Base-by-base conservation (phyloP, 306 rosid genomes). In the Clitoria ternatea region DNA sequence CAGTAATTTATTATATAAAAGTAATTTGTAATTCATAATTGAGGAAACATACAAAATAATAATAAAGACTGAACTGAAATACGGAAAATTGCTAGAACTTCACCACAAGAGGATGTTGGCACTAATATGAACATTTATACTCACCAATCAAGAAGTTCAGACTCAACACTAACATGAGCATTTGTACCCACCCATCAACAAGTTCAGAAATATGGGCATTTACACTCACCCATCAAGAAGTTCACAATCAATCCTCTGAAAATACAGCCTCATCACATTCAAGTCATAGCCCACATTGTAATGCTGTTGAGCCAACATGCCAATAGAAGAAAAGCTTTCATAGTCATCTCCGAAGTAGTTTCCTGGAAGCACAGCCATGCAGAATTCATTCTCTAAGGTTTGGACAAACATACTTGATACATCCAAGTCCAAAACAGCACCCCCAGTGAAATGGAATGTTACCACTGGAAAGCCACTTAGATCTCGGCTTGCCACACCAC, bases 351-450 rank as follows among this genome's bases (percentile, higher is more conserved):
- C 72, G 4, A 45, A 39, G 52, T 48, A 62, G 47, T 37, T 49
- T 1, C 66, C 79, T n/a, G 55, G 36, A 52, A 63, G 79, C 73
- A 66, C 52, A 44, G 47, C 68, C 61, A 54, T 55, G 69, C 61
- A 75, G 32, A 66, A 43, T 24, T 22, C 73, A 19, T 65, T 7
- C 27, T 65, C 61, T 29, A 49, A 32, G 10, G 40, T 44, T 22
- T 42, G 73, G 0, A 32, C 1, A 44, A 66, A 32, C 74, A 66
- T 55, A 24, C 66, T 65, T 40, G 20, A 19, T 5, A 5, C 36
- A 2, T 65, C 67, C 56, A 52, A 50, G 23, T 61, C 72, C 72
- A 64, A 30, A 54, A 13, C 49, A 40, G 59, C 59, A 27, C 14
- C 73, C 29, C 30, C 20, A 14, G 48, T 48, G 20, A 64, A 74